phyloP scores from a whole-genome alignment of 345 rosid species.

The Populus pruinosa region DNA sequence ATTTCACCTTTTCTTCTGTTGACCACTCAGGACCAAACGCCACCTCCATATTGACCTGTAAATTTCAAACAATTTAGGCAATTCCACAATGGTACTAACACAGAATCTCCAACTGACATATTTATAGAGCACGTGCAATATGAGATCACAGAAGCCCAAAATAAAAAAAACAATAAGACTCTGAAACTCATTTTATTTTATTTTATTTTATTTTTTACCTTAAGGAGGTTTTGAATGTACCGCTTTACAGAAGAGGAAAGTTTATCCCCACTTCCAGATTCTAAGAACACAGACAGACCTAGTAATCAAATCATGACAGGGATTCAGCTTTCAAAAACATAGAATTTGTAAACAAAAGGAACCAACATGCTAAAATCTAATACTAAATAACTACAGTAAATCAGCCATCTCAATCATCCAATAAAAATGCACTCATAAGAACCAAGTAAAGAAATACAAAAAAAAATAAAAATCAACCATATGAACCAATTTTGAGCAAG shows the following conservation, averaged over 20 bases:
- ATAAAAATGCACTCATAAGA: no score
- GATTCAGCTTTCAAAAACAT: not conserved
- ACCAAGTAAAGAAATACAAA: not conserved
- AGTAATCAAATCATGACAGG: slow-evolving; percentile 10
- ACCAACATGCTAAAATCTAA: not conserved
- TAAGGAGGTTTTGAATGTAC: slow-evolving; percentile 54
- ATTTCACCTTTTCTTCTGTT: slow-evolving; percentile 68
- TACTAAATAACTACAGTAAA: not conserved
- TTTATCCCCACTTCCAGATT: slow-evolving; percentile 64
- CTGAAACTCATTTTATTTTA: not conserved
- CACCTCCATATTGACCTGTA: slow-evolving; percentile 74
- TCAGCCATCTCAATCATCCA: not conserved
- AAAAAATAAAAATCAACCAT: no score
- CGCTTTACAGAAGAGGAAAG: slow-evolving; percentile 54
- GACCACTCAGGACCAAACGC: slow-evolving; percentile 71
- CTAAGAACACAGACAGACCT: slow-evolving; percentile 62
- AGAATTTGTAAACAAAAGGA: not conserved
- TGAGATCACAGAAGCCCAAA: not conserved
- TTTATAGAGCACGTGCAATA: not conserved
- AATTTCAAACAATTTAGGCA: not conserved
- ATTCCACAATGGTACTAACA: not conserved
- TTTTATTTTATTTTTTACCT: slow-evolving; percentile 28
- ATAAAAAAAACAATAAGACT: not conserved
- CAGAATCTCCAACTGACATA: not conserved
- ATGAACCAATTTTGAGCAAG: not conserved